These are phyloP conservation scores for Xylariaceae sp. DNA, from an alignment of 2,329 filamentous ascomycete genomes.

Conservation along the genomic window DNA sequence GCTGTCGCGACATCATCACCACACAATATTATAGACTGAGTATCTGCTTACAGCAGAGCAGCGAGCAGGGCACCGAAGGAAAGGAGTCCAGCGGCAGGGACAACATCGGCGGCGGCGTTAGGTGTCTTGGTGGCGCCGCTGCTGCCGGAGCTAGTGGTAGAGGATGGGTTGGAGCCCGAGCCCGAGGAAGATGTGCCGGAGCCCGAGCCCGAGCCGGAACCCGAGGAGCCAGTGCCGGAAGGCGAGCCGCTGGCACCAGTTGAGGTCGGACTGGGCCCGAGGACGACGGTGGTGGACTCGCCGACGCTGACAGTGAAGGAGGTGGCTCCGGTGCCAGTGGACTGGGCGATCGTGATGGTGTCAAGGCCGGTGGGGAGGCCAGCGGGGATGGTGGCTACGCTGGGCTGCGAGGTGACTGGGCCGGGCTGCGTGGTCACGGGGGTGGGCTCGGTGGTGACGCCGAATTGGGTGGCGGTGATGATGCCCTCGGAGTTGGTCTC, in stretches of 20 bases:
- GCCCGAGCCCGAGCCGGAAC: too few relatives aligned
- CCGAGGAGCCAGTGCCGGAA: constrained; percentile 2
- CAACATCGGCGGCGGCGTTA: constrained; percentile 8
- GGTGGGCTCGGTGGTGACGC: constrained; percentile 5
- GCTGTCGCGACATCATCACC: constrained; percentile 1
- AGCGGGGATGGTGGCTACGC: constrained; percentile 39
- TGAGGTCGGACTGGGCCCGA: constrained; percentile 5
- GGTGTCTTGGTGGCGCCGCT: constrained; percentile 7
- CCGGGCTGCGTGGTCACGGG: constrained; percentile 13
- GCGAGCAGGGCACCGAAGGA: constrained; percentile 12
- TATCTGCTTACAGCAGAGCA: constrained; percentile 11
- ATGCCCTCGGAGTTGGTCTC: constrained; percentile 19
- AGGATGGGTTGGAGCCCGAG: neutral
- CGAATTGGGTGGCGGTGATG: constrained; percentile 13
- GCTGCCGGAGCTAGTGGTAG: neutral
- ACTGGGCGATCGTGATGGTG: constrained; percentile 9
- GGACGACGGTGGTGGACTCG: constrained; percentile 12
- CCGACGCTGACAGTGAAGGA: constrained; percentile 14
- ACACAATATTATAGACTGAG: constrained; percentile 1
- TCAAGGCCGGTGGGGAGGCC: constrained; percentile 11
- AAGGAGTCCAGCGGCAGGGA: constrained; percentile 10
- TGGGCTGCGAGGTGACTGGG: constrained; percentile 13
- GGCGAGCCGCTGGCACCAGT: neutral
- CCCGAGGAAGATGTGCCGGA: constrained; percentile 1
- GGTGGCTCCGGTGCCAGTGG: too few relatives aligned